Base-by-base conservation (phyloP, 768 basidiomycete genomes). In the Termitomyces sp. region DNA sequence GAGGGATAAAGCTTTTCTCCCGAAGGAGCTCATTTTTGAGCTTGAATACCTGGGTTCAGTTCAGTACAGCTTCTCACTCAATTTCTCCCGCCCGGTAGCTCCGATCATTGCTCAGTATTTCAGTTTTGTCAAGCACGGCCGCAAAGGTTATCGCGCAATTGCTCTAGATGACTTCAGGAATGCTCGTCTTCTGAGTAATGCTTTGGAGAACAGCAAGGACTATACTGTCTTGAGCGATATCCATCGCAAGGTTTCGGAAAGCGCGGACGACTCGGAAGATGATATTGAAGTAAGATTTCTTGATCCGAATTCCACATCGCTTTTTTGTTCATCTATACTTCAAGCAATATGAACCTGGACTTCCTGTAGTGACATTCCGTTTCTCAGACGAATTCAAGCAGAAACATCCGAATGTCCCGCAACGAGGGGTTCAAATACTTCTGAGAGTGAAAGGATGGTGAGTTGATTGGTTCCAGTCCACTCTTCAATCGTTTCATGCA, bases 31-130 rank as follows among this genome's bases (percentile, higher is more conserved):
- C 58, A 84, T 91, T 47, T 89, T 91, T 61, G 86, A 88, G 72
- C 76, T 88, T 18, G 84, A 79, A 62, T 79, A 82, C 64, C 72
- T 80, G 39, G 81, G 79, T 39, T 79, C 82, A 16, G 78, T 81
- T 13, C 82, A 96, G 69, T 95, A 94, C 70, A 88, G 88, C 3
- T 89, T 85, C 71, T n/a, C n/a, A n/a, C n/a, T n/a, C n/a, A n/a
- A n/a, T n/a, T n/a, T n/a, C n/a, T n/a, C n/a, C n/a, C n/a, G n/a
- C n/a, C n/a, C n/a, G n/a, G n/a, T n/a, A n/a, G n/a, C n/a, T n/a
- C n/a, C n/a, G n/a, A n/a, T n/a, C n/a, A n/a, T n/a, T n/a, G n/a
- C n/a, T n/a, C n/a, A n/a, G n/a, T n/a, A n/a, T n/a, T n/a, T n/a
- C n/a, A 85, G 84, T 62, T 74, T 87, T 66, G 67, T 87, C 37